Evolutionary conservation across 257 asterid genomes (phyloP), one percentile per base, ranked within the genome.

Genomic region (Coffea eugenioides): DNA sequence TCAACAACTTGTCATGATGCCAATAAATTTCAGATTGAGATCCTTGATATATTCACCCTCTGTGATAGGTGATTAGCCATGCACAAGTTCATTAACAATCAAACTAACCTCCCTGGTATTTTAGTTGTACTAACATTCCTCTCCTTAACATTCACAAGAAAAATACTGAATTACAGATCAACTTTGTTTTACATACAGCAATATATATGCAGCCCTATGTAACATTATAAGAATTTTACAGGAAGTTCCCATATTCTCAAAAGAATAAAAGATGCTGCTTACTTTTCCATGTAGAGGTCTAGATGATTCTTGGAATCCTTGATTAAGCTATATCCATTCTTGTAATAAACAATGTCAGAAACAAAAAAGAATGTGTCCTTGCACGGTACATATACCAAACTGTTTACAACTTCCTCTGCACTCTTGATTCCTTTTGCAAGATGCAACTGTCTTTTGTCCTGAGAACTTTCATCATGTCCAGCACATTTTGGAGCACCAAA

Each of bases 341-440:
- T 88, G 74, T 84, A 86, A n/a, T 48, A 74, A 74, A 88, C 75
- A 84, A 92, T 87, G 71, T 88, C 99, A 82, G 95, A 83, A 79
- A 96, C 84, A 83, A 96, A 94, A 92, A 85, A 94, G 88, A 92
- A 96, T 45, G 76, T 87, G 43, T 82, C 65, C 85, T 81, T 96
- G 90, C 92, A 88, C 57, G 97, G 97, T 77, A 90, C 94, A 82
- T 92, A 96, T 66, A 93, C 95, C 93, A 94, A 89, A 89, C 99
- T 92, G 85, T 88, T 85, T 75, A 87, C 84, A 71, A 89, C 86
- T 82, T 96, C 97, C 79, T 87, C 76, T 65, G 79, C 49, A 65
- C 88, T 90, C 83, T 82, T 83, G 76, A 82, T 78, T 81, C 97
- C 98, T 86, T 91, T 89, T 76, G 92, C 92, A 81, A 96, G 99